Percentiles rank a stretch among this genome's conserved stretches.
These are phyloP conservation scores for Anthracocystis panici-leucophaei DNA, from an alignment of 1,284 basidiomycete genomes.

Conservation along the genomic window DNA sequence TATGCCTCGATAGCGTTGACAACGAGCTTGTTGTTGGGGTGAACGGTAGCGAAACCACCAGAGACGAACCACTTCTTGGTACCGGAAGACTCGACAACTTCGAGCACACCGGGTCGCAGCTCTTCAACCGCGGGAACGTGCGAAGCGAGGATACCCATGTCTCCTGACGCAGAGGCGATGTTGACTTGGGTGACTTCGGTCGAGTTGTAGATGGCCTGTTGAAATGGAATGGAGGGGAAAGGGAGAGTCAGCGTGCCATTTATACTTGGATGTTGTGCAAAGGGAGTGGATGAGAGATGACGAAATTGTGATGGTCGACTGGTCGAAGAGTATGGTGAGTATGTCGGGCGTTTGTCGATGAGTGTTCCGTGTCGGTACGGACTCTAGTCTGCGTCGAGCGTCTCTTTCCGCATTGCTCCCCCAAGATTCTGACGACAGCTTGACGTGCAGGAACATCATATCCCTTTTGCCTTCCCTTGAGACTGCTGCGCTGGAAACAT, in stretches of 20 bases:
- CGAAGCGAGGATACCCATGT: conserved; percentile 68
- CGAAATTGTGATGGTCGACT: too few relatives aligned
- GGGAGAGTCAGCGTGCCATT: conserved; percentile 1
- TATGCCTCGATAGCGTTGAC: conserved; percentile 98
- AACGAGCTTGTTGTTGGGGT: conserved; percentile 95
- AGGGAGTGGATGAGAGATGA: neutral
- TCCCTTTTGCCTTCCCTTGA: too few relatives aligned
- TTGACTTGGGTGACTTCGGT: conserved; percentile 66
- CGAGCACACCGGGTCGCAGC: conserved; percentile 67
- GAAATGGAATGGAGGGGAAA: neutral
- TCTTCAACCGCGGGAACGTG: conserved; percentile 69
- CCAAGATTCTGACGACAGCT: too few relatives aligned
- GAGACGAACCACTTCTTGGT: conserved; percentile 76
- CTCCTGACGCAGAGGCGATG: conserved; percentile 63
- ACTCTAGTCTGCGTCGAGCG: too few relatives aligned
- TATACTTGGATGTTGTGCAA: neutral
- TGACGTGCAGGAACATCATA: too few relatives aligned
- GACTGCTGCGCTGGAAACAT: too few relatives aligned
- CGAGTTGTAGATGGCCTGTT: conserved; percentile 61
- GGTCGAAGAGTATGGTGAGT: too few relatives aligned
- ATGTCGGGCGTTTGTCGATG: too few relatives aligned
- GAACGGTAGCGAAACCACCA: conserved; percentile 96
- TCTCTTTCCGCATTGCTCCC: too few relatives aligned
- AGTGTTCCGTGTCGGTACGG: too few relatives aligned
- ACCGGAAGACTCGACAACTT: conserved; percentile 67